phyloP scores from a whole-genome alignment of 2,329 filamentous ascomycete genomes.

The Colletotrichum aenigma region DNA sequence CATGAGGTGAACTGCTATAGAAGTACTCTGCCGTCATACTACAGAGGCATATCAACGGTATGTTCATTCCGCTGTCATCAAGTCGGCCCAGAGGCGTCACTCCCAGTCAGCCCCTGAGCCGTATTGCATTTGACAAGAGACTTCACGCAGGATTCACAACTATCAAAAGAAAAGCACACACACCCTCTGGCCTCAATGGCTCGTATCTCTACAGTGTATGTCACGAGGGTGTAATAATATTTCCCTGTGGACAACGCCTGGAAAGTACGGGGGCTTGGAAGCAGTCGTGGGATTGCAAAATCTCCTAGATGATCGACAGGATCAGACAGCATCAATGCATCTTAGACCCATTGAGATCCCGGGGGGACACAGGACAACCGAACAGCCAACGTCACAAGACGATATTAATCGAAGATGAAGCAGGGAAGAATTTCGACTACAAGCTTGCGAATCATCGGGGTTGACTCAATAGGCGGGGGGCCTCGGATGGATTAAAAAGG shows the following conservation, averaged over 20 bases:
- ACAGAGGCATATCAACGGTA: not conserved
- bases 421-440: not conserved
- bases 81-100: not conserved
- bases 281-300: not conserved
- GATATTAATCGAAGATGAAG: not conserved
- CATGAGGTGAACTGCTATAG: not conserved
- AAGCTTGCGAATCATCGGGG: not conserved
- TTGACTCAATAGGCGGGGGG: not conserved
- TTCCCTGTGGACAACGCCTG: not conserved
- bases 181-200: not conserved
- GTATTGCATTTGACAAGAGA: not conserved
- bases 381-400: not conserved
- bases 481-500: not conserved
- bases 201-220: not conserved
- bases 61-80: not conserved
- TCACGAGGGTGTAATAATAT: not conserved
- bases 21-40: not conserved
- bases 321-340: not conserved
- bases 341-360: not conserved
- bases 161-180: not conserved
- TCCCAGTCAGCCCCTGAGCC: not conserved
- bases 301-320: not conserved
- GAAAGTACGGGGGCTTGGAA: not conserved
- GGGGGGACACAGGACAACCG: not conserved
- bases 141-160: not conserved